Base-by-base conservation (phyloP, 176 grass and related monocot species). In the Musa itinerans region DNA sequence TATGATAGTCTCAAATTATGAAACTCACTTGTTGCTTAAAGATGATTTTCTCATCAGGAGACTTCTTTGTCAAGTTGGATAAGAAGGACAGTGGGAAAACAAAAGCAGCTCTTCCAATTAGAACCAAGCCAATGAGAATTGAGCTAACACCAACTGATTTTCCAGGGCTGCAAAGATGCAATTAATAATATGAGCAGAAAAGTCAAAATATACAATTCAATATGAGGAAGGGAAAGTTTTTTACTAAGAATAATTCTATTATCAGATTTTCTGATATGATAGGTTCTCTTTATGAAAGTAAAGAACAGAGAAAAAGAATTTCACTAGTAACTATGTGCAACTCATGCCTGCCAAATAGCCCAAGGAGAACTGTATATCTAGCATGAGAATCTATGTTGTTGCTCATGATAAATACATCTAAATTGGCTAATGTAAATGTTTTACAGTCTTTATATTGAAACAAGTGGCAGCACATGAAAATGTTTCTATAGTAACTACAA, bases 51-150 rank as follows among this genome's bases (percentile, higher is more conserved):
- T 99, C 84, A 9, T 72, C 8, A 7, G 82, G 73, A 49, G 72
- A 50, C 64, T 89, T 89, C 65, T 94, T 99, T 69, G 90, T 93
- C 65, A 99, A 80, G 71, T 99, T 99, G 61, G 95, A 99, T 62
- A 99, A 65, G 73, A 94, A 94, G 0, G 91, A 99, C 16, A 99
- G 85, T 19, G 95, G 95, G 65, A 99, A 99, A 80, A 99, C 91
- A 89, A 99, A 99, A 62, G 95, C 95, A 64, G 95, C 95, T 83
- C 95, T 89, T 76, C 95, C 95, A 65, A 83, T 83, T 78, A 99
- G 65, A 86, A 99, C 95, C 26, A 99, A 84, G 66, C 88, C 83
- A 25, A 99, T 65, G 72, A 99, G 83, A 86, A 94, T 94, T 66
- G 88, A 86, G 69, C 95, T 99, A 73, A 99, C 76, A 49, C 88